A percentile compares a stretch with the other conserved stretches of the same genome.
Evolutionary conservation across 2,329 filamentous ascomycete genomes (phyloP).

Genomic region (Akanthomyces uredinophilus): DNA sequence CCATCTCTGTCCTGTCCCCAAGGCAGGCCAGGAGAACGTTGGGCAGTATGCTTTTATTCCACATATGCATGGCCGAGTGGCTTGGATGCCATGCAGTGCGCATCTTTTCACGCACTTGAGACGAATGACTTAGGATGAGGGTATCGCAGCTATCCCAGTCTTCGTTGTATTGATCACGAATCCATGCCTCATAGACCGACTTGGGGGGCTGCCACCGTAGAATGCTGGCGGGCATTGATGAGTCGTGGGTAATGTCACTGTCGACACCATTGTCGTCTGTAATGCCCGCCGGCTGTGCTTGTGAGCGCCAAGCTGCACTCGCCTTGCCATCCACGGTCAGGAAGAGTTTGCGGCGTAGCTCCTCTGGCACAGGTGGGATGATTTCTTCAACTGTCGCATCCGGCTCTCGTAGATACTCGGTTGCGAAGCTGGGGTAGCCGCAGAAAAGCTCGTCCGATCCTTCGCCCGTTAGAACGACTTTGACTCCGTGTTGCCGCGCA

Average conservation of each 20-base stretch:
- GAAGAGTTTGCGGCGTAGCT: background rate
- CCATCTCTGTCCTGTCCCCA: conserved; percentile 33
- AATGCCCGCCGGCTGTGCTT: background rate
- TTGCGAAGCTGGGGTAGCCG: conserved; percentile 43
- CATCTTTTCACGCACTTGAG: conserved; percentile 21
- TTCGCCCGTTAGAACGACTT: conserved; percentile 50
- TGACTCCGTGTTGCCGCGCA: conserved; percentile 40
- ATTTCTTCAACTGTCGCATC: conserved; percentile 33
- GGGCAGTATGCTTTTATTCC: conserved; percentile 20
- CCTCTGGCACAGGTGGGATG: conserved; percentile 16
- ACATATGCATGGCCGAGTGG: conserved; percentile 26
- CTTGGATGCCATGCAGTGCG: conserved; percentile 25
- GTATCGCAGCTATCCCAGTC: background rate
- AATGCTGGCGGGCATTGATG: too few species aligned
- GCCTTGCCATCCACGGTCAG: background rate
- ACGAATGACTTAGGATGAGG: conserved; percentile 9
- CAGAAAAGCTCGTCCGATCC: conserved; percentile 51
- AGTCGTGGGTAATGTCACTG: too few species aligned
- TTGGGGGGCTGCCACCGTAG: too few species aligned
- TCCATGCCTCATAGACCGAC: background rate
- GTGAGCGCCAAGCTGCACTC: background rate
- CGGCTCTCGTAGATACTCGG: conserved; percentile 44
- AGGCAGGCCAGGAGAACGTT: conserved; percentile 27
- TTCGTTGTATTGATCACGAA: background rate
- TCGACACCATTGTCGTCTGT: too few species aligned